Conservation (phyloP, 352 stramenopile species). For the Aphanomyces stellatus region DNA sequence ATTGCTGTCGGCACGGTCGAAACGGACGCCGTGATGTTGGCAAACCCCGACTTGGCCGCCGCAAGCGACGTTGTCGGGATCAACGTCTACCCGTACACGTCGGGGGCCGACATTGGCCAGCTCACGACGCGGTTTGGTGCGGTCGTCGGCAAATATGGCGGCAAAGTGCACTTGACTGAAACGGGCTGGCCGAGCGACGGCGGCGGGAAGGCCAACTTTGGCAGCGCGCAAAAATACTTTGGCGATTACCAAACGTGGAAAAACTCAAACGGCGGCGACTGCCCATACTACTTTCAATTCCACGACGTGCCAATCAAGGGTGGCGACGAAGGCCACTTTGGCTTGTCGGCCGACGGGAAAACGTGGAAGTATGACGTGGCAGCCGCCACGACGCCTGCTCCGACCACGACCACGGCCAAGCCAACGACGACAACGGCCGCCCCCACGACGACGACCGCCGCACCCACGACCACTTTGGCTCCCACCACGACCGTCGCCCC, state of each 20-base stretch:
- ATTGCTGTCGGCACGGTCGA: conserved; percentile 52
- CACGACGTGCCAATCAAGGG: conserved; percentile 17
- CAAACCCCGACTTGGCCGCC: conserved; percentile 23
- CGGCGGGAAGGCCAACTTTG: conserved; percentile 3
- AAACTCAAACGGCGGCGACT: not conserved
- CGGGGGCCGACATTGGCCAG: not conserved
- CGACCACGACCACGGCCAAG: not conserved
- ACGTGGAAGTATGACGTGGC: conserved; percentile 13
- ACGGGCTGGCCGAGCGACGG: conserved; percentile 24
- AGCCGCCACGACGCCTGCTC: not conserved
- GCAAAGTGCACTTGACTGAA: conserved; percentile 27
- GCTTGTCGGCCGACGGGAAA: conserved; percentile 23
- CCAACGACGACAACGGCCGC: not conserved
- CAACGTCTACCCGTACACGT: conserved; percentile 36
- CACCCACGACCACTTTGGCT: not conserved
- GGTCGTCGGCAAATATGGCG: conserved; percentile 22
- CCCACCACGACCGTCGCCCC: too few relatives aligned
- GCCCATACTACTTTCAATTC: conserved; percentile 22
- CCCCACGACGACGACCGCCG: not conserved
- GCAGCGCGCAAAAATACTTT: conserved; percentile 12
- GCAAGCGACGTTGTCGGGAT: conserved; percentile 31
- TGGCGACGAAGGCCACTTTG: conserved; percentile 55
- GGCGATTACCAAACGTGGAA: conserved; percentile 9
- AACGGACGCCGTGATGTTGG: conserved; percentile 30
- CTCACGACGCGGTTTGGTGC: conserved; percentile 23